These are phyloP conservation scores for Brasilioporus rufonigricans DNA, from an alignment of 768 basidiomycete genomes.

Conservation along the genomic window DNA sequence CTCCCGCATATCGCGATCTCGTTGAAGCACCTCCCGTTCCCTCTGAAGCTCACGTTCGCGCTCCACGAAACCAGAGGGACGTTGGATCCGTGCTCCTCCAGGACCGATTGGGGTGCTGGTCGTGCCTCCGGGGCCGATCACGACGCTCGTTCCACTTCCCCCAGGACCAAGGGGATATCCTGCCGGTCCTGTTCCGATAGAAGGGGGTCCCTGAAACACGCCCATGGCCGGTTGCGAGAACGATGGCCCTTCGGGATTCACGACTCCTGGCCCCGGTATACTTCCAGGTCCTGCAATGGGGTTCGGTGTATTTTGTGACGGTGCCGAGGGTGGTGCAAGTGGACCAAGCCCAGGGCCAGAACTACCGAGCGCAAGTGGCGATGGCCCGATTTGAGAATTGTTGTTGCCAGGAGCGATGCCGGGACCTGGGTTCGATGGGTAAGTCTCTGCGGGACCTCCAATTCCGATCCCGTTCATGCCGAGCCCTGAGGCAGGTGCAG, in stretches of 20 bases:
- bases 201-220: conserved; percentile 24
- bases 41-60: conserved; percentile 23
- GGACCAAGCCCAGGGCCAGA: conserved; percentile 3
- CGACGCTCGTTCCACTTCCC: conserved; percentile 18
- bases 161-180: conserved; percentile 24
- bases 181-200: conserved; percentile 16
- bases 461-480: conserved; percentile 23
- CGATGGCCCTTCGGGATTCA: conserved; percentile 13
- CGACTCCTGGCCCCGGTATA: conserved; percentile 10
- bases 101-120: conserved; percentile 17
- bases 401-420: conserved; percentile 9
- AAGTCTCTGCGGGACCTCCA: conserved; percentile 14
- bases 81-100: conserved; percentile 22
- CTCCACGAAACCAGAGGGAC: conserved; percentile 33
- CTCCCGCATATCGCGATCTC: conserved; percentile 27
- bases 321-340: conserved; percentile 3
- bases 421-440: conserved; percentile 15
- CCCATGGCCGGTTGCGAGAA: conserved; percentile 30
- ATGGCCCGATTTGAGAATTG: conserved; percentile 7
- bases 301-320: conserved; percentile 13
- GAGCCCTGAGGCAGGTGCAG: conserved; percentile 15
- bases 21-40: conserved; percentile 29
- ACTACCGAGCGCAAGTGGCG: conserved; percentile 5
- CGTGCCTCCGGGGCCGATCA: conserved; percentile 26
- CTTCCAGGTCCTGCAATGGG: conserved; percentile 4